Percentiles rank a stretch among this genome's conserved stretches.
Evolutionary conservation across 208 protist species (phyloP).

Genomic region (Sergeia podlipaevii): DNA sequence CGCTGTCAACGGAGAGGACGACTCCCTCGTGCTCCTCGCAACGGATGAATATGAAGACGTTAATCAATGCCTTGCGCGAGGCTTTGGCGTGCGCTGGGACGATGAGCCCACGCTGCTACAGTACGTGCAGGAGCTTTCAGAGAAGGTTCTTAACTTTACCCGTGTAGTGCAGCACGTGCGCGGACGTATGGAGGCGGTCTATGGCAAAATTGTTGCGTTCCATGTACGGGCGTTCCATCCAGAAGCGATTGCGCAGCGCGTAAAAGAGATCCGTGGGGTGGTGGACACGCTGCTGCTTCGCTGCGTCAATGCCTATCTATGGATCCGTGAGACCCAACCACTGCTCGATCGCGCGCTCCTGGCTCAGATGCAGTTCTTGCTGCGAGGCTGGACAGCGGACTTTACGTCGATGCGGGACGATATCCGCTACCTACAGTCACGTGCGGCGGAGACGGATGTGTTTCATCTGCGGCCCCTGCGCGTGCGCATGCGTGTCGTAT

Average conservation of each 20-base stretch:
- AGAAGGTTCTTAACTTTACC: constrained; percentile 57
- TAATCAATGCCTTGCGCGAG: constrained; percentile 49
- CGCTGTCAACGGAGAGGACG: constrained; percentile 67
- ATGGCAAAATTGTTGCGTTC: constrained; percentile 45
- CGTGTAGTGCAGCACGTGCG: constrained; percentile 53
- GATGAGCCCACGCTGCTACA: constrained; percentile 45
- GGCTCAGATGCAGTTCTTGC: constrained; percentile 58
- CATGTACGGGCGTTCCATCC: constrained; percentile 40
- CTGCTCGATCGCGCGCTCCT: constrained; percentile 68
- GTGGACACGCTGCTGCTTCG: constrained; percentile 45
- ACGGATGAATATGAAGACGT: constrained; percentile 74
- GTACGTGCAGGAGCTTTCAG: constrained; percentile 56
- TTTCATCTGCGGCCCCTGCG: constrained; percentile 80
- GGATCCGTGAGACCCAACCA: constrained; percentile 62
- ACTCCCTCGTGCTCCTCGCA: constrained; percentile 65
- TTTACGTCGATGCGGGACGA: constrained; percentile 80
- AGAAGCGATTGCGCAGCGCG: constrained; percentile 49
- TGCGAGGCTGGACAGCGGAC: constrained; percentile 78
- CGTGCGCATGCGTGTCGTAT: constrained; percentile 76
- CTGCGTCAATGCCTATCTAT: constrained; percentile 59
- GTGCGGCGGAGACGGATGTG: constrained; percentile 52
- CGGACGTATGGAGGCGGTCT: constrained; percentile 45
- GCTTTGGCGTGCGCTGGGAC: constrained; percentile 55
- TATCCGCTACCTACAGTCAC: constrained; percentile 44
- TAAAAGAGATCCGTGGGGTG: constrained; percentile 52